phyloP scores from a whole-genome alignment of 306 rosid species.

The Mimosa pudica region DNA sequence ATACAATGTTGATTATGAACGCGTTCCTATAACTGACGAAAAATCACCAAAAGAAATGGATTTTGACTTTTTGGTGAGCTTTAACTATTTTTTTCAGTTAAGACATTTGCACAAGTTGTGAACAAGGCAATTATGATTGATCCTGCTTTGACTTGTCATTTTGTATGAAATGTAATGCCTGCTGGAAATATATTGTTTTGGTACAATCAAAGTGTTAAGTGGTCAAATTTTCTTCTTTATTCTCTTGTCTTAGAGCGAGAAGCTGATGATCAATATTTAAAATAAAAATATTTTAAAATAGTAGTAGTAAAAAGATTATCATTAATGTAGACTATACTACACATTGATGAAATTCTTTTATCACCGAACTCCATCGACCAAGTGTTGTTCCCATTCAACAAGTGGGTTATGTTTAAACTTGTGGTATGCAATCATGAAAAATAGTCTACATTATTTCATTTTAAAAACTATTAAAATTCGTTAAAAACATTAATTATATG shows the following conservation, averaged over 20 bases:
- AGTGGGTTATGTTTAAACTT: too few relatives aligned
- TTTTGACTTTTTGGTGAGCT: slow-evolving; percentile 78
- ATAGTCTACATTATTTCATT: too few relatives aligned
- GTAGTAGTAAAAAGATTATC: too few relatives aligned
- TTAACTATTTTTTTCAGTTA: neutral
- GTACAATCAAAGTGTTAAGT: slow-evolving; percentile 26
- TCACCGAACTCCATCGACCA: too few relatives aligned
- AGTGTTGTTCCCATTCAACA: too few relatives aligned
- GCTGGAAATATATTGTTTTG: slow-evolving; percentile 27
- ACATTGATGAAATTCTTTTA: too few relatives aligned
- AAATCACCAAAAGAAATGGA: slow-evolving; percentile 85
- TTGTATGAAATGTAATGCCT: slow-evolving; percentile 11
- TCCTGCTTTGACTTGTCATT: slow-evolving; percentile 9
- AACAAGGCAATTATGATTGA: slow-evolving; percentile 21
- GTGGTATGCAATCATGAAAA: too few relatives aligned
- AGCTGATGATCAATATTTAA: slow-evolving; percentile 16
- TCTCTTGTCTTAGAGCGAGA: slow-evolving; percentile 14
- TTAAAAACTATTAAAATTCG: too few relatives aligned
- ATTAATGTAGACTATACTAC: too few relatives aligned
- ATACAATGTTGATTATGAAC: slow-evolving; percentile 89
- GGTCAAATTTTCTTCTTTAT: slow-evolving; percentile 16
- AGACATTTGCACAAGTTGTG: slow-evolving; percentile 22
- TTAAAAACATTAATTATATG: too few relatives aligned
- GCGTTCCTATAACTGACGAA: slow-evolving; percentile 94
- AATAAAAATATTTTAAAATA: too few relatives aligned